Evolutionary conservation across 1,284 basidiomycete species (phyloP), one percentile per base, ranked within the genome.

Genomic region (Trichosporon sp.): DNA sequence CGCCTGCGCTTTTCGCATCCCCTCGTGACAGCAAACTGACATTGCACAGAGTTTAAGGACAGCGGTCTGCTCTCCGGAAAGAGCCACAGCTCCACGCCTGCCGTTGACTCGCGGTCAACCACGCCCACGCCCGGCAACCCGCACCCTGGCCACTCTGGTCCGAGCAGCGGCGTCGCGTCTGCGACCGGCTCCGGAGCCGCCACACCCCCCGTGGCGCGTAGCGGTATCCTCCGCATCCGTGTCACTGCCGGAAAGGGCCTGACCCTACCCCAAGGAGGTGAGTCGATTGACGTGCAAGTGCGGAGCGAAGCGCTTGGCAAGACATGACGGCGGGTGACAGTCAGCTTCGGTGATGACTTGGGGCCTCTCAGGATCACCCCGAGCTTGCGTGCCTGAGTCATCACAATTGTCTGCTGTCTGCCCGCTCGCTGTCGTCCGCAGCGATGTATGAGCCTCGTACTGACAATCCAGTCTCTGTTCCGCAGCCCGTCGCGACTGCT

Each of bases 401-500:
- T 54, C 25, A 29, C 25, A n/a, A n/a, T 52, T 25, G 8, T 16
- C 49, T 7, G 25, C 16, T 54, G 27, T n/a, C n/a, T n/a, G n/a
- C n/a, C n/a, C n/a, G n/a, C 49, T 54, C 31, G 25, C 14, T n/a
- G 8, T 29, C 19, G 25, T 11, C 49, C 14, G 49, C 49, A 31
- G 7, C 1, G 2, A 21, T 54, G 49, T 27, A 29, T 27, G 9
- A 11, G 19, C 19, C 56, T 0, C 23, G n/a, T 36, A 34, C 60
- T 60, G 37, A 60, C 56, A 65, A 46, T 9, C 89, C 89, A 90
- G 86, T 88, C 21, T 83, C 84, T 52, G 84, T 96, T 11, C 95
- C 95, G 3, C 87, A 89, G 14, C 87, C 90, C n/a, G 92, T 97
- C 70, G 88, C 91, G 74, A 86, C 86, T 58, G 93, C 92, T 0